Evolutionary conservation across 2,329 filamentous ascomycete species (phyloP).

Genomic region (Trichophyton simii): DNA sequence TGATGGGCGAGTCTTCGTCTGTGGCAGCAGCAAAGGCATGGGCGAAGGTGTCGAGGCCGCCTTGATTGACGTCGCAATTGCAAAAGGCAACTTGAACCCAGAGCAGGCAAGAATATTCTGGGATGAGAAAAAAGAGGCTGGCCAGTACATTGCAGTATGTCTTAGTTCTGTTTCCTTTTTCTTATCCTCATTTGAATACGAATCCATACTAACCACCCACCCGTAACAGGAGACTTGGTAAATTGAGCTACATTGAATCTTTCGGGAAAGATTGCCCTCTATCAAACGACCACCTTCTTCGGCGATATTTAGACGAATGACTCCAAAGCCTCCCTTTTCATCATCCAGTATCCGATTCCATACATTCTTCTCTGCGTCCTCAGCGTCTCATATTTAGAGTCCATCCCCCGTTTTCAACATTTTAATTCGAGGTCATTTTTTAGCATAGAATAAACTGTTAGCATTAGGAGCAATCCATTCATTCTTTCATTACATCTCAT

Average conservation of each 20-base stretch:
- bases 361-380: not conserved
- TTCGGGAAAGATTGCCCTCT: not conserved
- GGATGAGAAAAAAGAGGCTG: slow-evolving; percentile 78
- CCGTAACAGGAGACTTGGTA: slow-evolving; percentile 5
- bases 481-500: not conserved
- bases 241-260: not conserved
- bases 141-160: slow-evolving; percentile 78
- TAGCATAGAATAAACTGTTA: not conserved
- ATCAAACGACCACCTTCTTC: not conserved
- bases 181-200: not conserved
- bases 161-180: not conserved
- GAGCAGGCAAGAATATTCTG: slow-evolving; percentile 81
- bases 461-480: slow-evolving; percentile 3
- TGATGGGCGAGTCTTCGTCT: slow-evolving; percentile 94
- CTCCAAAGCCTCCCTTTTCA: not conserved
- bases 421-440: not conserved
- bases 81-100: slow-evolving; percentile 72
- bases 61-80: slow-evolving; percentile 79
- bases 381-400: not conserved
- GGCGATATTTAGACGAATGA: not conserved
- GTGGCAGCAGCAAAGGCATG: slow-evolving; percentile 91
- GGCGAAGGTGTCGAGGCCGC: slow-evolving; percentile 88
- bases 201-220: not conserved
- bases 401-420: not conserved
- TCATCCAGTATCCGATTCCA: not conserved